Base-by-base conservation (phyloP, 2,329 filamentous ascomycete species). In the Claviceps purpurea region DNA sequence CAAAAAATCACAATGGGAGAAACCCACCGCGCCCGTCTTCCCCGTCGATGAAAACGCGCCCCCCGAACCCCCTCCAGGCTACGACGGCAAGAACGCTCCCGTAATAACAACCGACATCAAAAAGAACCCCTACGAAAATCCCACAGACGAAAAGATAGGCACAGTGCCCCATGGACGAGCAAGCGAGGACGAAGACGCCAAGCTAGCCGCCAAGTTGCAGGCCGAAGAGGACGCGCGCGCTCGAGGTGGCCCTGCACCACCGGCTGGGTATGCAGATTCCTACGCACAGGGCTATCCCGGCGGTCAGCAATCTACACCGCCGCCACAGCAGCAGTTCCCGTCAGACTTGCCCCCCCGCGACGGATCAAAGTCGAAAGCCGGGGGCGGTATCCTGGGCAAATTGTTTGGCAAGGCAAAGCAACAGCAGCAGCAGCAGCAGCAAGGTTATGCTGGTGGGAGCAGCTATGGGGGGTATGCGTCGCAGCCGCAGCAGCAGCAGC, bases 1-100 rank as follows among this genome's bases (percentile, higher is more conserved):
- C 57, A 93, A 93, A 62, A 77, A 85, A 64, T 95, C 90, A 5
- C 86, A 91, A 76, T 96, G 90, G 90, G 86, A 95, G 4, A 84
- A 81, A 59, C 89, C 89, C 18, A 87, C 82, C 40, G 76, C 76
- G 50, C 83, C 86, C 44, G 81, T 81, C 50, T 77, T 79, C 57
- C 74, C 77, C 16, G 68, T 75, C 7, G 67, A 64, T 30, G 66
- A 64, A 30, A 59, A 63, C 46, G 64, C 65, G 6, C 72, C 83
- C 13, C 67, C 73, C 5, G 85, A 81, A 40, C 75, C 84, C 3
- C 87, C 87, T 13, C 85, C 86, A 0, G 75, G 77, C 56, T 89
- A 90, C 68, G 70, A 76, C 26, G 64, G 73, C 57, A 59, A 57
- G 52, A 44, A 50, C 50, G 57, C 58, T 34, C 70, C 61, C 58